Conservation (phyloP, 179 eudicot species). For the Dionaea muscipula region DNA sequence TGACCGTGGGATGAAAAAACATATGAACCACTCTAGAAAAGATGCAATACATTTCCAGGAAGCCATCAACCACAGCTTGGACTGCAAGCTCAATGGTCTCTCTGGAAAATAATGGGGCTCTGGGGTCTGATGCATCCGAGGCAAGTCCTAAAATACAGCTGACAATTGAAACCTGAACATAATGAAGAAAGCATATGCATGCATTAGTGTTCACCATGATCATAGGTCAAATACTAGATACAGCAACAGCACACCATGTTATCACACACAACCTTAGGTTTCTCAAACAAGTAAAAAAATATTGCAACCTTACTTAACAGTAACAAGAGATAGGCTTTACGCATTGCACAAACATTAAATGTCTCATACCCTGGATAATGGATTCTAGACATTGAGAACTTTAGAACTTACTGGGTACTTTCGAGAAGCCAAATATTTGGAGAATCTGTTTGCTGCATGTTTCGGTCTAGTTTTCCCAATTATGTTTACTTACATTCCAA, state of each 20-base stretch:
- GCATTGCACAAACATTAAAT: no score
- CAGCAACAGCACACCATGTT: neutral
- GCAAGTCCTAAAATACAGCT: constrained; percentile 70
- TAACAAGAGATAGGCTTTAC: no score
- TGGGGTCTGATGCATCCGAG: constrained; percentile 50
- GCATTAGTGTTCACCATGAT: neutral
- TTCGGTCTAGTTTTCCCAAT: no score
- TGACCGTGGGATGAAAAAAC: constrained; percentile 5
- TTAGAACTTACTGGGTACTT: no score
- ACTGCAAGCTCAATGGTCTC: constrained; percentile 50
- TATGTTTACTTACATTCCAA: no score
- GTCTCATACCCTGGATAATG: no score
- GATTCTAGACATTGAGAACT: no score
- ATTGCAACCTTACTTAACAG: no score
- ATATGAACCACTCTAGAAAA: constrained; percentile 7
- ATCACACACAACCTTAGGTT: no score
- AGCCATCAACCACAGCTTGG: constrained; percentile 85
- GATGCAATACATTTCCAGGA: constrained; percentile 52
- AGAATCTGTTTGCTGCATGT: no score
- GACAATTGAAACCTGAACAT: constrained; percentile 78
- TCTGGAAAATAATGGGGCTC: constrained; percentile 54
- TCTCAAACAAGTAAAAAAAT: no score
- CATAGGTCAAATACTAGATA: neutral
- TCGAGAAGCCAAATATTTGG: no score
- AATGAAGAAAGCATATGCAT: neutral